Evolutionary conservation across 306 rosid genomes (phyloP).

Genomic region (Vicia faba): DNA sequence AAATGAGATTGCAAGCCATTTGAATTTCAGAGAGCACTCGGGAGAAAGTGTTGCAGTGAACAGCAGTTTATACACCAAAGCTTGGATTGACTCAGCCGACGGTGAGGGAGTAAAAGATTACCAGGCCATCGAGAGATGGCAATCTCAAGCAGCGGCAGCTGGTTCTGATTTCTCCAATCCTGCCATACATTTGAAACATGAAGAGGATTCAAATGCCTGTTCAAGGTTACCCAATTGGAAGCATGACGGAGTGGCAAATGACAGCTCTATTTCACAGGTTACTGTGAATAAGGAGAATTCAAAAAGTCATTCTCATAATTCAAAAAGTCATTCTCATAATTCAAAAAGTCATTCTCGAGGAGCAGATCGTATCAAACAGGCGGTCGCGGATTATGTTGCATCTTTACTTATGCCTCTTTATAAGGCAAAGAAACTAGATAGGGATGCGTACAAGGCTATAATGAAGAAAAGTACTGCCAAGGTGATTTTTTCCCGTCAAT

Average conservation of each 20-base stretch:
- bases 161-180: slow-evolving; percentile 65
- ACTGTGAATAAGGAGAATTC: slow-evolving; percentile 73
- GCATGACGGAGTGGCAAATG: slow-evolving; percentile 70
- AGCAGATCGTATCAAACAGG: slow-evolving; percentile 89
- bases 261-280: slow-evolving; percentile 91
- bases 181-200: slow-evolving; percentile 59
- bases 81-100: slow-evolving; percentile 95
- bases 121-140: slow-evolving; percentile 98
- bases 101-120: slow-evolving; percentile 79
- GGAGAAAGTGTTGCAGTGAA: slow-evolving; percentile 94
- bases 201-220: slow-evolving; percentile 89
- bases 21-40: slow-evolving; percentile 87
- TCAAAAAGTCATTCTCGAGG: slow-evolving; percentile 68
- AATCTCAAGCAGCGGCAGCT: slow-evolving; percentile 94
- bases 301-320: slow-evolving; percentile 55
- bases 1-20: slow-evolving; percentile 78
- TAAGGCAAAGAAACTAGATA: slow-evolving; percentile 87
- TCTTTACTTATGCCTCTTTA: slow-evolving; percentile 97
- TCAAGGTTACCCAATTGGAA: slow-evolving; percentile 68
- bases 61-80: slow-evolving; percentile 86
- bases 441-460: slow-evolving; percentile 94
- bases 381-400: slow-evolving; percentile 96
- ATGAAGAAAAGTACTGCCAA: slow-evolving; percentile 98
- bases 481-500: slow-evolving; percentile 50
- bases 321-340: slow-evolving; percentile 56